Base-by-base conservation (phyloP, 805 yeast genomes). In the Candida chauliodis region DNA sequence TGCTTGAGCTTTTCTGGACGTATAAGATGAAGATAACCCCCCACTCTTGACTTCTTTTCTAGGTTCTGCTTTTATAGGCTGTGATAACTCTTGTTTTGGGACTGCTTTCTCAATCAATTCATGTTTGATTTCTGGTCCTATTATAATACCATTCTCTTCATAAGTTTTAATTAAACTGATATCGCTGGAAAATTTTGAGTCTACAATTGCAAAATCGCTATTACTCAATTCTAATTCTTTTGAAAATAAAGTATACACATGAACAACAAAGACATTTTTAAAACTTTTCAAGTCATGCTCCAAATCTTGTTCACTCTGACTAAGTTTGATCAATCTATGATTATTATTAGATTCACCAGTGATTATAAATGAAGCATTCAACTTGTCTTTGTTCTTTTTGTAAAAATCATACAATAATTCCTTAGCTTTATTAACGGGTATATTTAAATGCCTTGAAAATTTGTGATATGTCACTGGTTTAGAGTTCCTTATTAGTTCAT, bases 331-430 rank as follows among this genome's bases (percentile, higher is more conserved):
- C 22, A 48, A 41, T 2, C 38, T 25, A n/a, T 17, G 25, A 9
- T 50, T 47, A 3, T 43, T 45, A 2, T 38, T 16, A 8, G 47
- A 45, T n/a, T 36, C 38, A 1, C 80, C 80, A 1, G 63, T 52
- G 10, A 71, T 62, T 3, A 73, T 46, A 43, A 66, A 74, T 0
- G 69, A 55, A 0, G 76, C 75, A 4, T 56, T 49, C 6, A 75
- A 38, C 27, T 58, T 53, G 13, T 61, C 44, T 37, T 50, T 53
- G 45, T 73, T 65, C 23, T 58, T 47, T 5, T 48, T 44, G 45
- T 64, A 70, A 49, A 61, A 75, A 3, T 62, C 52, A 43, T 56
- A 56, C 19, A 76, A 58, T 5, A 63, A 38, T 17, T 38, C 45
- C 47, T 73, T 75, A 11, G 79, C 65, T 23, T 58, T 59, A 16